phyloP scores from a whole-genome alignment of 2,329 filamentous ascomycete genomes.

The Cladophialophora immunda region DNA sequence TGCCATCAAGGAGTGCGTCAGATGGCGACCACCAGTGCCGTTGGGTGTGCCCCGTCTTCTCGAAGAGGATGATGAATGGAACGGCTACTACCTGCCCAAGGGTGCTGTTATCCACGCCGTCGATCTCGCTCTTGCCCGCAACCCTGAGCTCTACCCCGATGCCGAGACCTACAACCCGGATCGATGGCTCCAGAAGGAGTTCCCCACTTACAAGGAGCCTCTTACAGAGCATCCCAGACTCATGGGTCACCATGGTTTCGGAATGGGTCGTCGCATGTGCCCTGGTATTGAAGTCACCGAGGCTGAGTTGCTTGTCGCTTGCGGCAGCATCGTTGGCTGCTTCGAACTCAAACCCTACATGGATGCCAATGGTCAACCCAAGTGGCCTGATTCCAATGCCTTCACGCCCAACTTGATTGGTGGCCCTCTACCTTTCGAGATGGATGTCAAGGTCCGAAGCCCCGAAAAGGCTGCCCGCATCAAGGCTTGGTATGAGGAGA shows the following conservation, averaged over 20 bases:
- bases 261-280: conserved; percentile 44
- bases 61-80: conserved; percentile 60
- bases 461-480: conserved; percentile 40
- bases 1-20: conserved; percentile 54
- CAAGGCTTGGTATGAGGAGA: conserved; percentile 41
- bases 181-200: conserved; percentile 44
- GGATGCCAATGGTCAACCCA: conserved; percentile 40
- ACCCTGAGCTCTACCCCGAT: conserved; percentile 45
- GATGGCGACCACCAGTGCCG: conserved; percentile 60
- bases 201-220: conserved; percentile 44
- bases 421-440: conserved; percentile 42
- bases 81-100: conserved; percentile 60
- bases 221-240: conserved; percentile 44
- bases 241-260: conserved; percentile 42
- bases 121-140: conserved; percentile 47
- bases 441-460: conserved; percentile 41
- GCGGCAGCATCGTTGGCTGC: conserved; percentile 41
- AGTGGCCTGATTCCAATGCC: conserved; percentile 36
- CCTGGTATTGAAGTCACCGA: conserved; percentile 43
- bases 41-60: conserved; percentile 61
- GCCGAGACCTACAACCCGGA: conserved; percentile 42
- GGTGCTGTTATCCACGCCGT: conserved; percentile 55
- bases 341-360: conserved; percentile 39
- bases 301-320: conserved; percentile 41
- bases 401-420: conserved; percentile 42